phyloP scores from a whole-genome alignment of 129 eudicot species.

The Tagetes erecta region DNA sequence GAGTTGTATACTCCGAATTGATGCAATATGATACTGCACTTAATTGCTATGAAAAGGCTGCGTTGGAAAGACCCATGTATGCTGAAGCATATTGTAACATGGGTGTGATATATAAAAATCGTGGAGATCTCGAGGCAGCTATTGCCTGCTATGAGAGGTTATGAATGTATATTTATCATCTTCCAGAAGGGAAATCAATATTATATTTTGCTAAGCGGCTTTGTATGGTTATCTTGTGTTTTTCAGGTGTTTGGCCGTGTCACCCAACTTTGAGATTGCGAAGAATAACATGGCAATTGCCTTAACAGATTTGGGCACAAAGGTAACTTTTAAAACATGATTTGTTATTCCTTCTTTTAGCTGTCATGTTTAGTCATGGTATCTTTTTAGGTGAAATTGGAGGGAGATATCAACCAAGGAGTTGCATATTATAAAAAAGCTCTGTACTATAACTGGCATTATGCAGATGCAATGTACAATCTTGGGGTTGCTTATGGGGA shows the following conservation, averaged over 20 bases:
- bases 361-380: slow-evolving; percentile 4
- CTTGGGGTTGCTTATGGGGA: slow-evolving; percentile 99
- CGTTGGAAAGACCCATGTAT: slow-evolving; percentile 93
- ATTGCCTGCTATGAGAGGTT: slow-evolving; percentile 98
- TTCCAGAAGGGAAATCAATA: slow-evolving; percentile 1
- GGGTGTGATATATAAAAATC: slow-evolving; percentile 94
- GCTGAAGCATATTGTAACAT: slow-evolving; percentile 99
- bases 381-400: slow-evolving; percentile 76
- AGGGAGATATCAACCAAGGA: slow-evolving; percentile 95
- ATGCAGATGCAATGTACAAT: slow-evolving; percentile 99
- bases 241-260: slow-evolving; percentile 90
- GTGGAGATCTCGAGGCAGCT: slow-evolving; percentile 92
- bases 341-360: neutral
- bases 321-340: slow-evolving; percentile 43
- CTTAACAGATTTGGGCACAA: slow-evolving; percentile 94
- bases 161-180: slow-evolving; percentile 11
- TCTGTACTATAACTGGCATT: slow-evolving; percentile 94
- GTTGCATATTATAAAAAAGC: slow-evolving; percentile 93
- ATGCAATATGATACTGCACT: slow-evolving; percentile 98
- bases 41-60: slow-evolving; percentile 95
- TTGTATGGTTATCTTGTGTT: slow-evolving; percentile 21
- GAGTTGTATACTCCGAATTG: slow-evolving; percentile 95
- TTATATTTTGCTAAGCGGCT: slow-evolving; percentile 19
- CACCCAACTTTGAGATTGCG: slow-evolving; percentile 97
- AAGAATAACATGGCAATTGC: slow-evolving; percentile 99